Percentiles rank a stretch among this genome's conserved stretches.
Evolutionary conservation across 78 protist genomes (phyloP).

Genomic region (Neovahlkampfia damariscottae): DNA sequence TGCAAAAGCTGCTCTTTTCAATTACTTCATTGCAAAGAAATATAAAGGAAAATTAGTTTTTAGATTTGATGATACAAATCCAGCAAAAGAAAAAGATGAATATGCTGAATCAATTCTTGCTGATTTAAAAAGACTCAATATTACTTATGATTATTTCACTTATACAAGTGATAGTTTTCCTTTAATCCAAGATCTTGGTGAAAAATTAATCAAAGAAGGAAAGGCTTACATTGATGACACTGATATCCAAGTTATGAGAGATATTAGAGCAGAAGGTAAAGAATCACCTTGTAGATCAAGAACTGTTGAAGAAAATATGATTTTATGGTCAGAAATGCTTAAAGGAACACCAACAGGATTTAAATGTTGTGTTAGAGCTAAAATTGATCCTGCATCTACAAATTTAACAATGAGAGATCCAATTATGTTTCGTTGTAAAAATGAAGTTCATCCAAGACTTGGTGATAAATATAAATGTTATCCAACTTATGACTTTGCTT

Average conservation of each 20-base stretch:
- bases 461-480: constrained; percentile 76
- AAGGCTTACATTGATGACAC: constrained; percentile 72
- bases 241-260: constrained; percentile 40
- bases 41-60: constrained; percentile 77
- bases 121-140: constrained; percentile 13
- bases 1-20: constrained; percentile 93
- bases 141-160: constrained; percentile 29
- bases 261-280: constrained; percentile 32
- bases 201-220: constrained; percentile 51
- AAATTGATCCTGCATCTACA: constrained; percentile 55
- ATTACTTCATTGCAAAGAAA: constrained; percentile 57
- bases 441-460: constrained; percentile 42
- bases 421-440: constrained; percentile 68
- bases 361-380: constrained; percentile 73
- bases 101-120: constrained; percentile 36
- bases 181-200: constrained; percentile 13
- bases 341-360: constrained; percentile 54
- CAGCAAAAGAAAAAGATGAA: constrained; percentile 74
- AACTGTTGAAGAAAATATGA: constrained; percentile 74
- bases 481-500: constrained; percentile 97
- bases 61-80: constrained; percentile 99
- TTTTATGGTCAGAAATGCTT: constrained; percentile 74
- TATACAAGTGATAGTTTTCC: constrained; percentile 88
- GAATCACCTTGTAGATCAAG: constrained; percentile 33
- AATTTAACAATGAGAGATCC: constrained; percentile 92